Evolutionary conservation across 202 grass and related monocot genomes (phyloP), one percentile per base, ranked within the genome.

Genomic region (Brachypodium distachyon): DNA sequence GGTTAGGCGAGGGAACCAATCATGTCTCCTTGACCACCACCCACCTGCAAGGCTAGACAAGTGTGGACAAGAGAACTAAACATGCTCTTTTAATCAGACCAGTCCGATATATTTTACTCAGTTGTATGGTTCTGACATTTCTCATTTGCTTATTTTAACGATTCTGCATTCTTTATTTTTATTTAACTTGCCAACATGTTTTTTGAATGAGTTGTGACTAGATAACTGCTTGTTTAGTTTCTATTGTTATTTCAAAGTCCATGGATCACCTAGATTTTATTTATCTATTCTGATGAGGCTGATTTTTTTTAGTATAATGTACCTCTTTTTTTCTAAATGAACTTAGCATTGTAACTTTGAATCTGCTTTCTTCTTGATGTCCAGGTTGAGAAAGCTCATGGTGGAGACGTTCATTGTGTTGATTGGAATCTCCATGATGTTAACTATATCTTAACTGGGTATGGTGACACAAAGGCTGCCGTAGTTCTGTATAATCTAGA

Each of bases 391-490:
- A 99, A 99, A 87, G 96, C 92, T 74, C 92, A 95, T 60, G 74
- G 90, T 87, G 91, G 82, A 70, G 91, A 98, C 36, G 87, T 98
- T 90, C 95, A 98, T 79, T 95, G 95, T 65, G 85, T 98, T 4
- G 95, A 98, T 57, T 98, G 95, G 95, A 98, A 95, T 73, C 72
- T 83, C n/a, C 89, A 87, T 72, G 83, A 95, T 69, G 72, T 58
- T 52, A 92, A 99, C 68, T 89, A 95, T 85, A 95, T 98, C 78
- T 84, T 98, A 83, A 98, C 96, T 67, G 91, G 96, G 91, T 95
- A 92, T 71, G 72, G 46, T 76, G 19, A 27, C 28, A 36, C 68
- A 50, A 81, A 52, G 27, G 25, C 57, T 54, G 42, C 46, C 60
- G 86, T 52, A 47, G 2, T 77, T 85, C 22, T 83, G 34, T 64